A percentile compares a stretch with the other conserved stretches of the same genome.
phyloP scores from a whole-genome alignment of 768 basidiomycete genomes.

The Mycena belliarum region DNA sequence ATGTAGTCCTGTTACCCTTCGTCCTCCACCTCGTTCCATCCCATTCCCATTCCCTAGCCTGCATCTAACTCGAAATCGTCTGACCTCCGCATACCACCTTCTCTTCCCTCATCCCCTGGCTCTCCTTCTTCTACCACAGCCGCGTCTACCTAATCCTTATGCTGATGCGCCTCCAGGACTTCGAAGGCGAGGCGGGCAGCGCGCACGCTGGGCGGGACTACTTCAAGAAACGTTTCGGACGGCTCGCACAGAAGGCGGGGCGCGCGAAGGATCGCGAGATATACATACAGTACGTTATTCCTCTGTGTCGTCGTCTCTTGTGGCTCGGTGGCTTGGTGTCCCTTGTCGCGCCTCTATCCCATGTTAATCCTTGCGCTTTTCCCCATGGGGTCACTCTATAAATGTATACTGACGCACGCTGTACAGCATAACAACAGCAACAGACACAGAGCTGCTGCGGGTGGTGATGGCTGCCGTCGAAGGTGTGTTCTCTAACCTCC shows the following conservation, averaged over 20 bases:
- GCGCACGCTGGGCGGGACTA: slow-evolving; percentile 81
- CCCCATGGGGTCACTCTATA: neutral
- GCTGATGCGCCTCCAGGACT: slow-evolving; percentile 56
- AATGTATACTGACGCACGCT: slow-evolving; percentile 18
- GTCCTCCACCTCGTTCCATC: no score
- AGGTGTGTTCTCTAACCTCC: slow-evolving; percentile 54
- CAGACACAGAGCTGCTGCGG: slow-evolving; percentile 83
- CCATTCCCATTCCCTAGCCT: no score
- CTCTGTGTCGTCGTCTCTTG: neutral
- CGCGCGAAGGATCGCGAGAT: slow-evolving; percentile 86
- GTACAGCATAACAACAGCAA: slow-evolving; percentile 81
- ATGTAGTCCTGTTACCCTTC: no score
- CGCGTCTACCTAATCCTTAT: neutral
- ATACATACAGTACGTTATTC: slow-evolving; percentile 79
- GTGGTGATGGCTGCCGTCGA: slow-evolving; percentile 96
- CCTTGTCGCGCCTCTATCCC: neutral
- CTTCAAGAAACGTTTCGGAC: slow-evolving; percentile 84
- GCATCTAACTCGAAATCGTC: no score
- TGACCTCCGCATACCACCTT: no score
- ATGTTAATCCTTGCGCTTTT: no score
- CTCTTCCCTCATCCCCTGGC: no score
- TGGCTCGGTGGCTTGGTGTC: neutral
- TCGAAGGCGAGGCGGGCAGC: slow-evolving; percentile 75
- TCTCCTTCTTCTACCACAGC: no score
- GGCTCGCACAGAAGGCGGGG: slow-evolving; percentile 82